A percentile compares a stretch with the other conserved stretches of the same genome.
These are phyloP conservation scores for Exophiala spinifera DNA, from an alignment of 2,329 filamentous ascomycete species.

Conservation along the genomic window DNA sequence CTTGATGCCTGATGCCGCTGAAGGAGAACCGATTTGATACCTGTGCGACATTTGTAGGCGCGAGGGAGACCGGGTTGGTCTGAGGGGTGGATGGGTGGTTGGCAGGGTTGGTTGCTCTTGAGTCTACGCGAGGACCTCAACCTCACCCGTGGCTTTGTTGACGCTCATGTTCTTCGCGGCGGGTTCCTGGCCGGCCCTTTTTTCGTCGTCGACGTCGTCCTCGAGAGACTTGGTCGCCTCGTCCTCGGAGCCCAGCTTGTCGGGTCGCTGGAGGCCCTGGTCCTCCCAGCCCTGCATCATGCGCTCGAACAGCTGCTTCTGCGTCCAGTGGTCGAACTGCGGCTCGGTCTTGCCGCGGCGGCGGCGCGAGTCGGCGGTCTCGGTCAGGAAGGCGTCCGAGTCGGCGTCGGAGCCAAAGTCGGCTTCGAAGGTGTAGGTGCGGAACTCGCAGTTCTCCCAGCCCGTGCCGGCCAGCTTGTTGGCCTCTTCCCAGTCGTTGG, in stretches of 20 bases:
- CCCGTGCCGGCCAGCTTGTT: slow-evolving; percentile 48
- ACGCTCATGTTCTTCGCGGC: slow-evolving; percentile 9
- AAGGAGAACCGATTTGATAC: no score
- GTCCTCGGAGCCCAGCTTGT: slow-evolving; percentile 7
- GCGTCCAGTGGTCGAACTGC: slow-evolving; percentile 36
- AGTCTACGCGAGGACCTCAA: slow-evolving; percentile 1
- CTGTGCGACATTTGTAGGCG: no score
- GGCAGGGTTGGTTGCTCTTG: no score
- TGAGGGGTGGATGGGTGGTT: no score
- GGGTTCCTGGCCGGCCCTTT: slow-evolving; percentile 4
- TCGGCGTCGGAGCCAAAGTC: slow-evolving; percentile 32
- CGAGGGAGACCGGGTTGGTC: no score
- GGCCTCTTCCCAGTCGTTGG: slow-evolving; percentile 70
- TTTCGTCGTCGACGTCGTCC: neutral
- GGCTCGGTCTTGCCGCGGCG: slow-evolving; percentile 40
- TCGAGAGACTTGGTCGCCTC: neutral
- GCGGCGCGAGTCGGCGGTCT: slow-evolving; percentile 42
- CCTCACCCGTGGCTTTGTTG: neutral
- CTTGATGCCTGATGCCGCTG: no score
- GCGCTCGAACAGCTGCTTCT: slow-evolving; percentile 39
- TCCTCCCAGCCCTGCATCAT: slow-evolving; percentile 44
- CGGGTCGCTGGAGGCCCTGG: slow-evolving; percentile 37
- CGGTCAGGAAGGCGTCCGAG: slow-evolving; percentile 41
- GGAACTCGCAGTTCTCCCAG: slow-evolving; percentile 71
- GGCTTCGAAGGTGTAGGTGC: slow-evolving; percentile 62